These are phyloP conservation scores for Solanum medicagineum DNA, from an alignment of 257 asterid species.

Conservation along the genomic window DNA sequence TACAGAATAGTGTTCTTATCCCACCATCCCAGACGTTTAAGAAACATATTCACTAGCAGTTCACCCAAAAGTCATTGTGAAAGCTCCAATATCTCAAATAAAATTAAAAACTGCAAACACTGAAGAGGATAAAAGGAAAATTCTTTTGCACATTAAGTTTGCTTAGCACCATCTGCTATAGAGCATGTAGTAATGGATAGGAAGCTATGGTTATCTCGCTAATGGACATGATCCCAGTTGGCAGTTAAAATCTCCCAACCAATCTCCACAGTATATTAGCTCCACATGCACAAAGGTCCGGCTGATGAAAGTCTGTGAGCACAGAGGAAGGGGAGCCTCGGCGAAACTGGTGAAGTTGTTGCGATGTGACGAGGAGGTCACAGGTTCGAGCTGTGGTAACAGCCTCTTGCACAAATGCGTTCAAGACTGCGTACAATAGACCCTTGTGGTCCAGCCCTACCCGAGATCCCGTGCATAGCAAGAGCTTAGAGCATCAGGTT, in stretches of 20 bases:
- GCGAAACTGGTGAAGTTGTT: not conserved
- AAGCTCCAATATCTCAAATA: not conserved
- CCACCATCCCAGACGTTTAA: not conserved
- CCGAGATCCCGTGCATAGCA: not conserved
- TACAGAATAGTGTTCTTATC: not conserved
- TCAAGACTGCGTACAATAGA: not conserved
- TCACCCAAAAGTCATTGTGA: not conserved
- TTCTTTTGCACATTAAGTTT: not conserved
- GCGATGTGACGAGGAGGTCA: not conserved
- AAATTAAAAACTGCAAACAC: not conserved
- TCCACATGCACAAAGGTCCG: not conserved
- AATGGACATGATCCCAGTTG: not conserved
- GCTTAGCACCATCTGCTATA: not conserved
- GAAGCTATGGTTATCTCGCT: not conserved
- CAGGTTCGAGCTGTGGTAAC: not conserved
- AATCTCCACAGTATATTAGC: not conserved
- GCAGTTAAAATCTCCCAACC: not conserved
- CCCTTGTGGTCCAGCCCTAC: not conserved
- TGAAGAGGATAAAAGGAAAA: not conserved
- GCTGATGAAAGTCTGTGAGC: not conserved
- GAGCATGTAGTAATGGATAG: not conserved
- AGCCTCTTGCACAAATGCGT: not conserved
- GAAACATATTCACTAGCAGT: not conserved
- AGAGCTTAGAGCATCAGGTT: not conserved
- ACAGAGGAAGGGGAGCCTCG: not conserved